These are phyloP conservation scores for Naganishia cerealis DNA, from an alignment of 1,284 basidiomycete genomes.

Conservation along the genomic window DNA sequence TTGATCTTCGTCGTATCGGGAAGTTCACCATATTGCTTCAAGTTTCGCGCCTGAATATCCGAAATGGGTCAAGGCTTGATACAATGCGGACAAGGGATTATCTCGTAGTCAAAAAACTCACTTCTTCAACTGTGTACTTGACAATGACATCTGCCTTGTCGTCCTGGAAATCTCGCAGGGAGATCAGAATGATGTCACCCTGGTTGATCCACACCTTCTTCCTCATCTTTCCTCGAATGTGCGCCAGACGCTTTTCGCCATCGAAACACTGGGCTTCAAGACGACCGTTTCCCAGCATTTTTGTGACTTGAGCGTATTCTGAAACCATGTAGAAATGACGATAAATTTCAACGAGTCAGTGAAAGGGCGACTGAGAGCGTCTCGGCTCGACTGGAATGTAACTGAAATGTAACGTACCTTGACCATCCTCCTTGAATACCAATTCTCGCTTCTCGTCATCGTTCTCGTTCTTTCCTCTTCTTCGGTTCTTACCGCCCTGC, in stretches of 20 bases:
- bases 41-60: constrained; percentile 56
- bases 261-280: constrained; percentile 97
- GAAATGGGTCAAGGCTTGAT: neutral
- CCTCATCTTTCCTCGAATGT: constrained; percentile 98
- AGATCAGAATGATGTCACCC: constrained; percentile 94
- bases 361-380: neutral
- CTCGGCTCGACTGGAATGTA: neutral
- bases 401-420: constrained; percentile 63
- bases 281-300: constrained; percentile 98
- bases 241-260: constrained; percentile 94
- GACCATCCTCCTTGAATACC: constrained; percentile 97
- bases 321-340: constrained; percentile 1
- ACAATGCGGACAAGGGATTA: too few species aligned
- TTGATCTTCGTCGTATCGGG: constrained; percentile 98
- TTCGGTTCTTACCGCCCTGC: constrained; percentile 97
- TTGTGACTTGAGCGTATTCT: constrained; percentile 97
- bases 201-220: constrained; percentile 99
- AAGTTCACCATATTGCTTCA: constrained; percentile 96
- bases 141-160: constrained; percentile 99
- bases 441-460: constrained; percentile 98
- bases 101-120: constrained; percentile 25
- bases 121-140: constrained; percentile 93
- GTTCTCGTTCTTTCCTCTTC: constrained; percentile 99
- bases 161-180: constrained; percentile 97
- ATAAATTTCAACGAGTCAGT: neutral